A percentile compares a stretch with the other conserved stretches of the same genome.
Conservation (phyloP, 495 filamentous ascomycete species). For the Neurospora sublineolata region DNA sequence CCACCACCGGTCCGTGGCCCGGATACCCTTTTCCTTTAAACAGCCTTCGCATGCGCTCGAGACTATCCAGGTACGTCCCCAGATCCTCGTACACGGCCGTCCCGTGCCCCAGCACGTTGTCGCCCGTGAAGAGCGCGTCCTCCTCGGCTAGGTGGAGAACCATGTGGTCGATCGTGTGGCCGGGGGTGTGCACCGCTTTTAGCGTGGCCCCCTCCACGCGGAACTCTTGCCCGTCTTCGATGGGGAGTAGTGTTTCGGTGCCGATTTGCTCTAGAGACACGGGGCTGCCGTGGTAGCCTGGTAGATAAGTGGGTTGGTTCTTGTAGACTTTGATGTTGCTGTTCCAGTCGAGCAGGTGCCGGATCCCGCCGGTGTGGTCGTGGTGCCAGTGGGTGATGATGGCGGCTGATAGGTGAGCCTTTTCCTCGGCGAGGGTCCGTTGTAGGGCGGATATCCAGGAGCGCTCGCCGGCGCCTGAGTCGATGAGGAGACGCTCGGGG, state of each 20-base stretch:
- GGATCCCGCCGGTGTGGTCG: constrained; percentile 70
- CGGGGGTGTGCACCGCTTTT: constrained; percentile 65
- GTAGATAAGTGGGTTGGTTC: constrained; percentile 28
- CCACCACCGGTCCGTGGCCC: constrained; percentile 70
- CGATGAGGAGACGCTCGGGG: constrained; percentile 56
- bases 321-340: constrained; percentile 48
- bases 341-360: constrained; percentile 50
- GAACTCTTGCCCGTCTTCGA: constrained; percentile 64
- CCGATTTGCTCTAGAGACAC: background rate
- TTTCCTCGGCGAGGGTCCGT: constrained; percentile 50
- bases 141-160: constrained; percentile 61
- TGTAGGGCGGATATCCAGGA: constrained; percentile 51
- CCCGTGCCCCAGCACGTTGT: constrained; percentile 90
- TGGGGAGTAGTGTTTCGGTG: constrained; percentile 11
- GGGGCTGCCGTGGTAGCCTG: background rate
- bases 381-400: constrained; percentile 86
- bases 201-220: constrained; percentile 64
- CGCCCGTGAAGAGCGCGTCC: constrained; percentile 82
- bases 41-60: constrained; percentile 56
- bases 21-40: constrained; percentile 71
- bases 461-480: constrained; percentile 62
- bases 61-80: constrained; percentile 54
- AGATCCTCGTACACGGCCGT: constrained; percentile 89
- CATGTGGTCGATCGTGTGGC: constrained; percentile 83
- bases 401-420: constrained; percentile 47